These are phyloP conservation scores for Podosphaera aphanis DNA, from an alignment of 2,329 filamentous ascomycete species.

Conservation along the genomic window DNA sequence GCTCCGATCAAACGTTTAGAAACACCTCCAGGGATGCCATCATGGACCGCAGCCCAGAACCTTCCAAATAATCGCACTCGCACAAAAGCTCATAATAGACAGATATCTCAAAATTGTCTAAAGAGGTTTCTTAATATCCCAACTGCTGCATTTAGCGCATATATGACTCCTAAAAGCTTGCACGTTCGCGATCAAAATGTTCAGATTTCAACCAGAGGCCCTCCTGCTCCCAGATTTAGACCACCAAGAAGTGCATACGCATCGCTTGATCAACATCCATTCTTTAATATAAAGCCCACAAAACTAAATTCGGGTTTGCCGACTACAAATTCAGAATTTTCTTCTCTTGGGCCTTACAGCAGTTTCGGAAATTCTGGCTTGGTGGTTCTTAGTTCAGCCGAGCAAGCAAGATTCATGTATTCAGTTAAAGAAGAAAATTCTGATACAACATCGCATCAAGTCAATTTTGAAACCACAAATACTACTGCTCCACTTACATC, in stretches of 20 bases:
- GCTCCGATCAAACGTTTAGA: constrained; percentile 11
- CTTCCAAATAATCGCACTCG: neutral
- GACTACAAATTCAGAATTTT: neutral
- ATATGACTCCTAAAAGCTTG: constrained; percentile 5
- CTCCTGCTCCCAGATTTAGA: constrained; percentile 11
- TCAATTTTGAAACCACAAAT: neutral
- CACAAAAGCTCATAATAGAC: neutral
- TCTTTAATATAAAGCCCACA: constrained; percentile 1
- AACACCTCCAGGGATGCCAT: constrained; percentile 16
- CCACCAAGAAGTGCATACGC: constrained; percentile 14
- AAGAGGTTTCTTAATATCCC: constrained; percentile 5
- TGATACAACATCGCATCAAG: neutral
- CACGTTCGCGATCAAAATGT: neutral
- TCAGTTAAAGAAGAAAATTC: neutral
- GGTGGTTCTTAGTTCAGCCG: neutral
- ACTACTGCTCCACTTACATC: neutral
- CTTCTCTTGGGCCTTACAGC: neutral
- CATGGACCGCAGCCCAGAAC: constrained; percentile 15
- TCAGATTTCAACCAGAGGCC: constrained; percentile 3
- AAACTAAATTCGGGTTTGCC: neutral
- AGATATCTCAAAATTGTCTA: constrained; percentile 5
- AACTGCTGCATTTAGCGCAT: neutral
- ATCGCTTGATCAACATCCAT: constrained; percentile 14
- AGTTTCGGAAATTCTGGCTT: neutral
- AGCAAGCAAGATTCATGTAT: neutral